These are phyloP conservation scores for Phyllosticta ampelicida DNA, from an alignment of 2,329 filamentous ascomycete genomes.

Conservation along the genomic window DNA sequence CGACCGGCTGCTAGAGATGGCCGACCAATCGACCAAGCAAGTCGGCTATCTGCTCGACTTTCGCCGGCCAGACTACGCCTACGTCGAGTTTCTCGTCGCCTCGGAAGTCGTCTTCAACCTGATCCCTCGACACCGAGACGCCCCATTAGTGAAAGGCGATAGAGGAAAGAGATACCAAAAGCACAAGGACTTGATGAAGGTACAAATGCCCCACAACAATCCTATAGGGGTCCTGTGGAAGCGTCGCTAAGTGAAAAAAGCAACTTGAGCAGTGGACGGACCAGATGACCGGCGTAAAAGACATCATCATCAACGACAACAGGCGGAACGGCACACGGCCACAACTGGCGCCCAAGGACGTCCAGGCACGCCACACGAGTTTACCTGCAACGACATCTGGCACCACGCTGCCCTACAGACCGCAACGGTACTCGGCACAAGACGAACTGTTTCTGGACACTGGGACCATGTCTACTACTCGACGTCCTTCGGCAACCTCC, in stretches of 20 bases:
- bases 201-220: conserved; percentile 1
- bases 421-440: conserved; percentile 11
- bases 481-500: conserved; percentile 17
- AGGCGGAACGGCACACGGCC: conserved; percentile 45
- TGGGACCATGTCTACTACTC: conserved; percentile 12
- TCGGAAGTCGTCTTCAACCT: conserved; percentile 67
- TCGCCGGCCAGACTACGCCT: conserved; percentile 59
- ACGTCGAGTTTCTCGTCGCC: conserved; percentile 75
- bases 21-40: conserved; percentile 30
- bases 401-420: neutral
- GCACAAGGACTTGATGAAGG: conserved; percentile 33
- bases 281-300: conserved; percentile 37
- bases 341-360: neutral
- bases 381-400: neutral
- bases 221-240: neutral
- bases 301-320: conserved; percentile 42
- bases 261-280: conserved; percentile 20
- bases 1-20: conserved; percentile 29
- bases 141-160: conserved; percentile 50
- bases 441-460: conserved; percentile 12
- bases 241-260: neutral
- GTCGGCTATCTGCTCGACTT: conserved; percentile 53
- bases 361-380: conserved; percentile 1
- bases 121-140: conserved; percentile 68
- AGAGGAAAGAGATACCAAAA: conserved; percentile 38